Percentiles rank a stretch among this genome's conserved stretches.
phyloP scores from a whole-genome alignment of 768 basidiomycete genomes.

The Suillus weaverae region DNA sequence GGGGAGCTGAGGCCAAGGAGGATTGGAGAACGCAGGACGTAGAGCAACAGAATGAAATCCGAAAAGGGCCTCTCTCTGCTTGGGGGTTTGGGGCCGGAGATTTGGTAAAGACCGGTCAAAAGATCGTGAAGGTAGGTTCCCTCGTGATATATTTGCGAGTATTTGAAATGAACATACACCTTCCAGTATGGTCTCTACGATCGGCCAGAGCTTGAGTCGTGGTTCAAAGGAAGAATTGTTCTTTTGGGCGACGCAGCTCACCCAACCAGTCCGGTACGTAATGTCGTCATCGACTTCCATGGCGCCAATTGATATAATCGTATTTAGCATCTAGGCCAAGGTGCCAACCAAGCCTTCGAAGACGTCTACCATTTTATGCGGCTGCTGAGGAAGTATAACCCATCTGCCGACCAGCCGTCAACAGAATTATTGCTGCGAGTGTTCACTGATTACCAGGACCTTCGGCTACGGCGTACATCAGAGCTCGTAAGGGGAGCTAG shows the following conservation, averaged over 20 bases:
- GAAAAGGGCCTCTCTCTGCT: conserved; percentile 16
- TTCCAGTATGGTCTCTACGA: conserved; percentile 44
- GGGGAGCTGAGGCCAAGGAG: conserved; percentile 39
- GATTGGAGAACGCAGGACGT: conserved; percentile 41
- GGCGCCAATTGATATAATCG: background rate
- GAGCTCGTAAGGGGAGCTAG: conserved; percentile 37
- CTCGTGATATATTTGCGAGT: background rate
- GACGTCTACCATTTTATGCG: conserved; percentile 38
- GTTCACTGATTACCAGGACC: conserved; percentile 36
- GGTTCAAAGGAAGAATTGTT: conserved; percentile 43
- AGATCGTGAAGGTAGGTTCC: conserved; percentile 18
- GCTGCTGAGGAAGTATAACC: conserved; percentile 34
- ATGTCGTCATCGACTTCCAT: background rate
- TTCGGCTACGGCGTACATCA: conserved; percentile 38
- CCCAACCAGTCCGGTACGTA: conserved; percentile 43
- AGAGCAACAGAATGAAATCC: conserved; percentile 20
- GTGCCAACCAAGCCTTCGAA: conserved; percentile 47
- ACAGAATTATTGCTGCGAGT: conserved; percentile 27
- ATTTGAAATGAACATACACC: background rate
- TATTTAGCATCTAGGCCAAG: conserved; percentile 45
- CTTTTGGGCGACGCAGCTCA: conserved; percentile 48
- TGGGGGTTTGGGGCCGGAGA: conserved; percentile 22
- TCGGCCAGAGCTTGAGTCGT: conserved; percentile 39
- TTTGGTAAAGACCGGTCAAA: conserved; percentile 15
- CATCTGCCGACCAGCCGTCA: conserved; percentile 24